Conservation (phyloP, 352 stramenopile species). For the Globisporangium paroecandrum region DNA sequence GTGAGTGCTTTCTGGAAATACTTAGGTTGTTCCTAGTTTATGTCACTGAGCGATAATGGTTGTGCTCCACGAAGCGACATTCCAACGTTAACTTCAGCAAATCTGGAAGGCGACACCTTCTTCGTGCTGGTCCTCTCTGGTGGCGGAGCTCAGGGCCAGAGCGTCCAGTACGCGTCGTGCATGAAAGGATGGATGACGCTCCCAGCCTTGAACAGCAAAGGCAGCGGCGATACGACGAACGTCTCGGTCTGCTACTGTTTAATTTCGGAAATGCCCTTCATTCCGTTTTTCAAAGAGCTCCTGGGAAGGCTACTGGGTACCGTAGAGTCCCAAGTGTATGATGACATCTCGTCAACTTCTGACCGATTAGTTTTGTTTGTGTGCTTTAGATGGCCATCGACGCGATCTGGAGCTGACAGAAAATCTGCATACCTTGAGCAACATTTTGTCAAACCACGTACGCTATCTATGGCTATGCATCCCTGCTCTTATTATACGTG, state of each 20-base stretch:
- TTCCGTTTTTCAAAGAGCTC: conserved; percentile 39
- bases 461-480: neutral
- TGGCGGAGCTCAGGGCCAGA: conserved; percentile 42
- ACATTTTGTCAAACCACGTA: conserved; percentile 47
- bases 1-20: neutral
- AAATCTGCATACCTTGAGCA: conserved; percentile 18
- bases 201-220: conserved; percentile 9
- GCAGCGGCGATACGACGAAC: conserved; percentile 4
- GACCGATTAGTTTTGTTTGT: neutral
- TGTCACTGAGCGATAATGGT: neutral
- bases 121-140: conserved; percentile 58
- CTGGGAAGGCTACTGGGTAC: conserved; percentile 34
- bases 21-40: neutral
- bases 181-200: conserved; percentile 38
- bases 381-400: conserved; percentile 13
- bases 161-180: conserved; percentile 53
- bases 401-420: conserved; percentile 5
- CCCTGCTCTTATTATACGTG: neutral
- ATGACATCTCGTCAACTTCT: neutral
- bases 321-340: neutral
- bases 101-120: conserved; percentile 20
- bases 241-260: conserved; percentile 52
- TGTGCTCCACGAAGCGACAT: neutral
- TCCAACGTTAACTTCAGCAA: neutral
- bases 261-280: conserved; percentile 37